These are phyloP conservation scores for Penicillium argentinense DNA, from an alignment of 495 filamentous ascomycete genomes.

Conservation along the genomic window DNA sequence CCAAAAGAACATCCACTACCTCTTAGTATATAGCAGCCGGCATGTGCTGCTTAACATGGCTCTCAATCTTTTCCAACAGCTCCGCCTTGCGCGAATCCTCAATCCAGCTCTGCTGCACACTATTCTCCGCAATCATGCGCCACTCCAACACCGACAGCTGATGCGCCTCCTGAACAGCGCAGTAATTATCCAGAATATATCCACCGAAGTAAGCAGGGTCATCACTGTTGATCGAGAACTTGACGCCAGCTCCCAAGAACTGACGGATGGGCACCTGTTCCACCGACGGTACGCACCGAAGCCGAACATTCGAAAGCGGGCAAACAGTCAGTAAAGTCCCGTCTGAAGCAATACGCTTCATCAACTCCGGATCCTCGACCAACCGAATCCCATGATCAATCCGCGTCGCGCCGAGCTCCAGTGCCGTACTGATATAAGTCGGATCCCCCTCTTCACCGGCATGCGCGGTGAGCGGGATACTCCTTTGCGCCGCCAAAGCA, in stretches of 20 bases:
- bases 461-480: constrained; percentile 65
- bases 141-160: constrained; percentile 60
- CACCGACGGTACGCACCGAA: constrained; percentile 58
- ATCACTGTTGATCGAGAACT: constrained; percentile 72
- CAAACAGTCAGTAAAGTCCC: constrained; percentile 66
- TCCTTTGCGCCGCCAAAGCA: constrained; percentile 44
- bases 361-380: constrained; percentile 58
- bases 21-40: too few species aligned
- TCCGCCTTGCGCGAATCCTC: constrained; percentile 41
- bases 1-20: too few species aligned
- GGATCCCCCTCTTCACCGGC: constrained; percentile 75
- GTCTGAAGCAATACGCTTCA: constrained; percentile 55
- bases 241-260: constrained; percentile 65
- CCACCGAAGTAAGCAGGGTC: constrained; percentile 82
- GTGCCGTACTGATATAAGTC: constrained; percentile 61
- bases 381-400: constrained; percentile 74
- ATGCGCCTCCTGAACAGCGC: constrained; percentile 72
- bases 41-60: constrained; percentile 34
- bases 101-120: constrained; percentile 64
- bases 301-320: constrained; percentile 69
- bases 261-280: constrained; percentile 60
- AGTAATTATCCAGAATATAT: constrained; percentile 75
- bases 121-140: constrained; percentile 58
- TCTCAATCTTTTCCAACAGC: constrained; percentile 38
- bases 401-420: constrained; percentile 59